These are phyloP conservation scores for Parathielavia hyrcaniae DNA, from an alignment of 495 filamentous ascomycete species.

Conservation along the genomic window DNA sequence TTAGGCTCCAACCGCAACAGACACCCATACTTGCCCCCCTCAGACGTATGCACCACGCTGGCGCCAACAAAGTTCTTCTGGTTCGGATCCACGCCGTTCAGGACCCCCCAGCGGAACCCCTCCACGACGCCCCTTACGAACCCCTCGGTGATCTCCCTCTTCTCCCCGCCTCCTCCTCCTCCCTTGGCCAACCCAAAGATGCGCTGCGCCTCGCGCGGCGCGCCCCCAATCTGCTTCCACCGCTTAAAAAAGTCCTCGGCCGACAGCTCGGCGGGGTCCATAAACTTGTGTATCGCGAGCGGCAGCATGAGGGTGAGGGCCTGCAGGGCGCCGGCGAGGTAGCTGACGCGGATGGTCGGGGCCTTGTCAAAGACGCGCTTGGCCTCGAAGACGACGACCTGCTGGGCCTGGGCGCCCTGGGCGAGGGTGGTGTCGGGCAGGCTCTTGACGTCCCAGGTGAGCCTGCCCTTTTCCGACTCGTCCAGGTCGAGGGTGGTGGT, in stretches of 20 bases:
- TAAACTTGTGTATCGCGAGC: slow-evolving; percentile 86
- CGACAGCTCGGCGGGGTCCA: slow-evolving; percentile 78
- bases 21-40: slow-evolving; percentile 87
- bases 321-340: slow-evolving; percentile 88
- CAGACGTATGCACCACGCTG: slow-evolving; percentile 76
- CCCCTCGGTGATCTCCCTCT: slow-evolving; percentile 47
- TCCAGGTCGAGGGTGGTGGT: slow-evolving; percentile 88
- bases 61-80: slow-evolving; percentile 89
- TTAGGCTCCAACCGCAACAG: slow-evolving; percentile 92
- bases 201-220: slow-evolving; percentile 75
- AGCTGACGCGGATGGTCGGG: slow-evolving; percentile 89
- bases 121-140: slow-evolving; percentile 64
- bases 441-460: slow-evolving; percentile 78
- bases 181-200: slow-evolving; percentile 62
- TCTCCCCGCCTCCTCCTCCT: no score
- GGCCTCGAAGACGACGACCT: slow-evolving; percentile 89
- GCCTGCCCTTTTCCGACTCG: slow-evolving; percentile 54
- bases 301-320: slow-evolving; percentile 88
- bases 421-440: slow-evolving; percentile 78
- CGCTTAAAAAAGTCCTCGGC: slow-evolving; percentile 96
- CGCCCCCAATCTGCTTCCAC: slow-evolving; percentile 95
- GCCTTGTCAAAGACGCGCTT: slow-evolving; percentile 73
- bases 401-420: slow-evolving; percentile 73
- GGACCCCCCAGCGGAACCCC: slow-evolving; percentile 80
- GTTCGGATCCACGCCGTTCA: slow-evolving; percentile 85